Evolutionary conservation across 352 stramenopile genomes (phyloP).

Genomic region (Plasmopara viticola): DNA sequence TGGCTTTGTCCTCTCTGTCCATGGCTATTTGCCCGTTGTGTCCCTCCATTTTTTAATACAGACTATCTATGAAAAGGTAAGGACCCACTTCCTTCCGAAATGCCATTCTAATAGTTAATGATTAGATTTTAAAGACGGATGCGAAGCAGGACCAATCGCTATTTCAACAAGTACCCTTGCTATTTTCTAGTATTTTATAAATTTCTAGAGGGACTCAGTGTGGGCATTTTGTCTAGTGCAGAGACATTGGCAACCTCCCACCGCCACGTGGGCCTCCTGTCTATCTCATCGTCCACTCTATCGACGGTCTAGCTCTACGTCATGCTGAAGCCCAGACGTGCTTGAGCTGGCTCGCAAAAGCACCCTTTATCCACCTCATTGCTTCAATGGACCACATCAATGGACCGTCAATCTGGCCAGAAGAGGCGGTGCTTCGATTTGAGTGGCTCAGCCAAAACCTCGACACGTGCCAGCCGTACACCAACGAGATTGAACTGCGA

Average conservation of each 20-base stretch:
- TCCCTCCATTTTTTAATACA: conserved; percentile 38
- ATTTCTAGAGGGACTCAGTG: background rate
- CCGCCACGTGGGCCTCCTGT: conserved; percentile 12
- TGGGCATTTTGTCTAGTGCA: conserved; percentile 17
- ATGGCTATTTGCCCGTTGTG: conserved; percentile 50
- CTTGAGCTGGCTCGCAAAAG: conserved; percentile 42
- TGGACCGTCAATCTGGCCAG: conserved; percentile 43
- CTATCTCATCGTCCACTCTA: conserved; percentile 48
- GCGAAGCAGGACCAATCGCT: conserved; percentile 28
- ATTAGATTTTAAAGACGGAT: conserved; percentile 18
- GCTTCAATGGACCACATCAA: conserved; percentile 58
- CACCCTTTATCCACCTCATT: conserved; percentile 35
- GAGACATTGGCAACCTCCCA: conserved; percentile 24
- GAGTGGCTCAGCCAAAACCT: conserved; percentile 44
- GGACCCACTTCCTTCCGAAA: background rate
- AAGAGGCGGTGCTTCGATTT: conserved; percentile 45
- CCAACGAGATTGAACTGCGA: conserved; percentile 36
- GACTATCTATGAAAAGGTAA: conserved; percentile 34
- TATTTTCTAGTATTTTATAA: background rate
- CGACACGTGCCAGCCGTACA: conserved; percentile 40
- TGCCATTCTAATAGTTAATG: background rate
- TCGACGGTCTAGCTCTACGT: conserved; percentile 42
- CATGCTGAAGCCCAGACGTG: conserved; percentile 41
- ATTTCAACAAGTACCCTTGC: conserved; percentile 31
- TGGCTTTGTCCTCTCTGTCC: conserved; percentile 39